Conservation (phyloP, 2,329 filamentous ascomycete species). For the Byssothecium circinans region DNA sequence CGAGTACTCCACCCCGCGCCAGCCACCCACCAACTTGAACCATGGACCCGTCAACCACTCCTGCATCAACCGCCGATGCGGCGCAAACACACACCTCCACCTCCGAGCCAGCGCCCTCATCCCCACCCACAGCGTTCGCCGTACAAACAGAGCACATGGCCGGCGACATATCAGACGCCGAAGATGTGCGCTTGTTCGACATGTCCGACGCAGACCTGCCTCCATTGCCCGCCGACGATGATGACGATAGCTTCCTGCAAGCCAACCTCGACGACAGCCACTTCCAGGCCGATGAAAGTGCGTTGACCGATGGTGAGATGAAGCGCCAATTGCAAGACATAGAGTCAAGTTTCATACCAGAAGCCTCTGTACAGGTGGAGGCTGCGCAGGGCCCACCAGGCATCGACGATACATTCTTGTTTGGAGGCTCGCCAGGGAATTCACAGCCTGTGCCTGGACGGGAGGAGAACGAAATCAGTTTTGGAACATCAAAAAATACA, state of each 20-base stretch:
- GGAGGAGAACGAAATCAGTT: constrained; percentile 7
- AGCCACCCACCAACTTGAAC: constrained; percentile 5
- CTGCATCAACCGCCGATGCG: constrained; percentile 27
- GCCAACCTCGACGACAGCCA: constrained; percentile 32
- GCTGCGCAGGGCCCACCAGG: constrained; percentile 32
- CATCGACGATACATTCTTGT: constrained; percentile 52
- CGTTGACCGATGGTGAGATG: constrained; percentile 61
- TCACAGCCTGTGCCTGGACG: constrained; percentile 21
- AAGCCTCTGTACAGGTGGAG: constrained; percentile 46
- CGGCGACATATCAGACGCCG: constrained; percentile 29
- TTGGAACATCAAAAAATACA: background rate
- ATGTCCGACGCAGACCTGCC: constrained; percentile 44
- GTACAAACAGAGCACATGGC: constrained; percentile 25
- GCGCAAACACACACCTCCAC: constrained; percentile 19
- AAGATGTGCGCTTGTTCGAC: constrained; percentile 39
- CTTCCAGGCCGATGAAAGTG: constrained; percentile 43
- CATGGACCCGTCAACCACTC: constrained; percentile 26
- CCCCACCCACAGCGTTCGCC: constrained; percentile 15
- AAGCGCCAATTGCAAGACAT: constrained; percentile 62
- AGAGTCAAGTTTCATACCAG: constrained; percentile 65
- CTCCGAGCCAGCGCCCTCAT: constrained; percentile 10
- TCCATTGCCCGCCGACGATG: constrained; percentile 44
- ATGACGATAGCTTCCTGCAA: constrained; percentile 45
- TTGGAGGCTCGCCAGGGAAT: constrained; percentile 43
- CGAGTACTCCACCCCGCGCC: constrained; percentile 13